phyloP scores from a whole-genome alignment of 306 rosid genomes.

The Cicer pinnatifidum region DNA sequence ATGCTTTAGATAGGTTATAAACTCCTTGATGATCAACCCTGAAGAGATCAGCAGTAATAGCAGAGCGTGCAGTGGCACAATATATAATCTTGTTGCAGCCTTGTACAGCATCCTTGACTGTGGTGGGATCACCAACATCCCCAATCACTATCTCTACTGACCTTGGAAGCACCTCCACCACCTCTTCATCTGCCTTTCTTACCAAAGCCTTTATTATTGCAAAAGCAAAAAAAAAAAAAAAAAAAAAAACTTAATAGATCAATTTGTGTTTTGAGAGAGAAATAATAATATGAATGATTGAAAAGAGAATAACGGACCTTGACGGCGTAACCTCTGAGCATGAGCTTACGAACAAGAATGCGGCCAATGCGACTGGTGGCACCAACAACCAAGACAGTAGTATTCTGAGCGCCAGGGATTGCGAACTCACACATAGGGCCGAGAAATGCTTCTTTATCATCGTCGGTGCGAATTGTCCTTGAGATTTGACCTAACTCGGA shows the following conservation, averaged over 20 bases:
- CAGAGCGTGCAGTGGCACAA: constrained; percentile 94
- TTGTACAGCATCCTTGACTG: constrained; percentile 69
- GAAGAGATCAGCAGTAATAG: constrained; percentile 84
- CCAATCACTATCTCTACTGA: constrained; percentile 81
- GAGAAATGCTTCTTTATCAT: constrained; percentile 66
- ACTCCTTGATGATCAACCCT: constrained; percentile 90
- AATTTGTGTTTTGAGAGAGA: neutral
- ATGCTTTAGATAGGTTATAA: constrained; percentile 84
- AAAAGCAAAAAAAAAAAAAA: neutral
- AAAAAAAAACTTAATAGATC: constrained; percentile 13
- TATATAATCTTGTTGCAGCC: constrained; percentile 86
- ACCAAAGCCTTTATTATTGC: constrained; percentile 74
- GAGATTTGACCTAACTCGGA: constrained; percentile 94
- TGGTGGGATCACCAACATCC: constrained; percentile 85
- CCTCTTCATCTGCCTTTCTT: constrained; percentile 73
- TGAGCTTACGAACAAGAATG: constrained; percentile 86
- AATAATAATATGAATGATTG: no score
- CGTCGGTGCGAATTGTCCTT: constrained; percentile 71
- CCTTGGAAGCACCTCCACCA: constrained; percentile 81
- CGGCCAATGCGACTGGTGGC: constrained; percentile 93
- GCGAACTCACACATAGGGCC: constrained; percentile 96
- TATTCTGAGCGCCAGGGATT: constrained; percentile 90
- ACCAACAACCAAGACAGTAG: constrained; percentile 87
- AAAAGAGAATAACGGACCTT: constrained; percentile 53
- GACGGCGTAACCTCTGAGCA: constrained; percentile 87